phyloP scores from a whole-genome alignment of 768 basidiomycete species.

The Pleurotus giganteus region DNA sequence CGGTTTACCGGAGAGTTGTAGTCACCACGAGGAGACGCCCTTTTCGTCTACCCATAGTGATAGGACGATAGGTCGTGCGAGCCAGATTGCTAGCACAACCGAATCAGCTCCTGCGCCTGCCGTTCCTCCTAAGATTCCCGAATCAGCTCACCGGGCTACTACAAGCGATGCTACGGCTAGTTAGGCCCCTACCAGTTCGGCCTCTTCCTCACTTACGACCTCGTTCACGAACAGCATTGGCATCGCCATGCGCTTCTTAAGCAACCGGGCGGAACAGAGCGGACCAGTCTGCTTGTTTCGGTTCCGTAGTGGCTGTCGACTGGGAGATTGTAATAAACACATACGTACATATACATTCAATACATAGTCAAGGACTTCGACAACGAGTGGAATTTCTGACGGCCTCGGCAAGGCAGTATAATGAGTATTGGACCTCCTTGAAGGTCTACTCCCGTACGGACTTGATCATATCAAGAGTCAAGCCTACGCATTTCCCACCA shows the following conservation, averaged over 20 bases:
- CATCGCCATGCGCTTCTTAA: slow-evolving; percentile 59
- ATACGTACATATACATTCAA: too few relatives aligned
- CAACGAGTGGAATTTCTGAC: too few relatives aligned
- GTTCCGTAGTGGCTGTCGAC: too few relatives aligned
- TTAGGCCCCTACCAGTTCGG: slow-evolving; percentile 14
- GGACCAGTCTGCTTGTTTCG: too few relatives aligned
- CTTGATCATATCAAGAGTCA: too few relatives aligned
- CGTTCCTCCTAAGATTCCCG: slow-evolving; percentile 23
- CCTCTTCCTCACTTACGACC: slow-evolving; percentile 43
- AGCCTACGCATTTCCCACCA: too few relatives aligned
- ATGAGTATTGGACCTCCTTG: too few relatives aligned
- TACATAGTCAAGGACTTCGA: too few relatives aligned
- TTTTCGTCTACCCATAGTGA: slow-evolving; percentile 40
- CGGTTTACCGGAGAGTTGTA: slow-evolving; percentile 18
- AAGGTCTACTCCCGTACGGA: too few relatives aligned
- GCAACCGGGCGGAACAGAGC: slow-evolving; percentile 33
- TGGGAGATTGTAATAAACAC: too few relatives aligned
- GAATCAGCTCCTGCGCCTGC: slow-evolving; percentile 19
- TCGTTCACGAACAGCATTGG: slow-evolving; percentile 52
- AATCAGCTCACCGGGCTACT: not conserved
- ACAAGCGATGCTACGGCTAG: not conserved
- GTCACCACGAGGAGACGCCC: slow-evolving; percentile 34
- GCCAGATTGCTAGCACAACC: not conserved
- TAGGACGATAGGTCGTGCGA: slow-evolving; percentile 27
- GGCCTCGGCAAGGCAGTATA: too few relatives aligned